Conservation (phyloP, 2,329 filamentous ascomycete genomes). For the Paracamarosporium sp. region DNA sequence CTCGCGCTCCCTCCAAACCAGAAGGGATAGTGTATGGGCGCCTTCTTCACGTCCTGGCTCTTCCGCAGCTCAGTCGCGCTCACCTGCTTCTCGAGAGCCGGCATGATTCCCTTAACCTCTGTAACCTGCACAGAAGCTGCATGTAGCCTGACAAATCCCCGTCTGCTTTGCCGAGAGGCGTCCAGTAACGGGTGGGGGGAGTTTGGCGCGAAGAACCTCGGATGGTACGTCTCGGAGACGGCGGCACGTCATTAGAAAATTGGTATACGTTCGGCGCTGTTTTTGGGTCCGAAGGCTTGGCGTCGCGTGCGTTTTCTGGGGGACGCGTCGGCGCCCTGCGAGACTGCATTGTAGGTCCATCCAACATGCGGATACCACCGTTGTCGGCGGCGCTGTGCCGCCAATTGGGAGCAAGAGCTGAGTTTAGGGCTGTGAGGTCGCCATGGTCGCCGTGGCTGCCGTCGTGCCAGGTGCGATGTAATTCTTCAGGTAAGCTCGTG, state of each 20-base stretch:
- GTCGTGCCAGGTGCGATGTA: conserved; percentile 28
- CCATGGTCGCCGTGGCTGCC: conserved; percentile 18
- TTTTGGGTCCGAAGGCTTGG: conserved; percentile 25
- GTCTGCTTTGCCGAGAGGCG: not conserved
- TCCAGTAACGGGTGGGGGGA: conserved; percentile 12
- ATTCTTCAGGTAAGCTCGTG: conserved; percentile 40
- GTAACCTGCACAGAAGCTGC: conserved; percentile 24
- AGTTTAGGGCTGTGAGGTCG: conserved; percentile 12
- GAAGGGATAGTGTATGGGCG: conserved; percentile 56
- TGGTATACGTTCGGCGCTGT: conserved; percentile 17
- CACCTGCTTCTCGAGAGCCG: conserved; percentile 46
- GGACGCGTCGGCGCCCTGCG: conserved; percentile 13
- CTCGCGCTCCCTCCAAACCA: conserved; percentile 98
- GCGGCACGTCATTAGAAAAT: conserved; percentile 36
- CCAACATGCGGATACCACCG: conserved; percentile 33
- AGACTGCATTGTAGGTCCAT: conserved; percentile 12
- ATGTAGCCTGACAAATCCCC: conserved; percentile 30
- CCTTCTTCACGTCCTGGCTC: conserved; percentile 51
- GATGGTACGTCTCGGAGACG: conserved; percentile 20
- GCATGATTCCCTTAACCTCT: conserved; percentile 38
- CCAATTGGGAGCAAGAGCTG: conserved; percentile 18
- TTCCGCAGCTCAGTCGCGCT: conserved; percentile 43
- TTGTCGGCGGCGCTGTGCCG: conserved; percentile 29
- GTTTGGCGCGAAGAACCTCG: not conserved
- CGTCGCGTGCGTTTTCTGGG: conserved; percentile 26